Percentiles rank a stretch among this genome's conserved stretches.
Evolutionary conservation across 345 rosid genomes (phyloP).

Genomic region (Melaleuca quinquenervia): DNA sequence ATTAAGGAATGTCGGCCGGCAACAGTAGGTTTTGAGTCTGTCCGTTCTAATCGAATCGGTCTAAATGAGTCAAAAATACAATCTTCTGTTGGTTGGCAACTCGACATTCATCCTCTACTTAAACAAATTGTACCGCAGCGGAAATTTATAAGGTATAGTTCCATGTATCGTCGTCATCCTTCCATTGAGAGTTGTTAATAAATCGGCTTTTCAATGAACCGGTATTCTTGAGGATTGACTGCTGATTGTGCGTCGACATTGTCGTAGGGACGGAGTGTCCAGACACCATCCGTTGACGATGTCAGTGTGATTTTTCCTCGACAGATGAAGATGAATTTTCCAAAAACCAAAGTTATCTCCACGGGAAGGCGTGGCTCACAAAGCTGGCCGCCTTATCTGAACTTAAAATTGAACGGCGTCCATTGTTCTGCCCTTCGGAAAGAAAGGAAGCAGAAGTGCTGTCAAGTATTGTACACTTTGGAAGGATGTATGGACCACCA

Average conservation of each 20-base stretch:
- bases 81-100: background rate
- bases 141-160: background rate
- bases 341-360: background rate
- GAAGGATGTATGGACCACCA: background rate
- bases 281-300: background rate
- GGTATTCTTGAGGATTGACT: background rate
- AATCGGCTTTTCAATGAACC: accelerated
- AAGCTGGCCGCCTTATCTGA: background rate
- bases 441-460: background rate
- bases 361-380: background rate
- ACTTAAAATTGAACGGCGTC: too few relatives aligned
- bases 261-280: background rate
- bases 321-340: background rate
- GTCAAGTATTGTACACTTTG: background rate
- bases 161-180: accelerated
- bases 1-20: background rate
- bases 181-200: background rate
- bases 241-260: background rate
- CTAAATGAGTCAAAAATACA: background rate
- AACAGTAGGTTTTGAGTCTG: background rate
- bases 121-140: background rate
- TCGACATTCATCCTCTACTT: background rate
- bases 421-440: background rate
- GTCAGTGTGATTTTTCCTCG: background rate
- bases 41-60: background rate